Evolutionary conservation across 192 early-diverging fungal species (phyloP), one percentile per base, ranked within the genome.

Genomic region (Coemansia sp.): DNA sequence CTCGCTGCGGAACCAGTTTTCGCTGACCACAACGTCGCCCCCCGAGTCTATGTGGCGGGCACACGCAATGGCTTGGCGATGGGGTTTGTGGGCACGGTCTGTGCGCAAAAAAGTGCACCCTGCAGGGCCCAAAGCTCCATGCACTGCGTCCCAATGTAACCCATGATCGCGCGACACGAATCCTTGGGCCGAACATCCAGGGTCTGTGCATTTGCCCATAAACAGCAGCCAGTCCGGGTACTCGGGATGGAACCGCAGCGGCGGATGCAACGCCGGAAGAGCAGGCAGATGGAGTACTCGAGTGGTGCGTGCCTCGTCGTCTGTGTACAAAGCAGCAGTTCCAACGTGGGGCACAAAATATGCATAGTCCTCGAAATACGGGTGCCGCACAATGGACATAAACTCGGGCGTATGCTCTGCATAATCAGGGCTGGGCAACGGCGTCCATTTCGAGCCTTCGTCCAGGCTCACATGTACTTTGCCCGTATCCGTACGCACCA

Each of bases 231-330:
- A 97, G 61, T 93, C 91, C 2, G 86, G 75, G 27, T 92, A 83
- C 1, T 88, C 83, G 12, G 93, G 91, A 64, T 99, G 95, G 84
- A 97, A 99, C 43, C 86, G 85, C 52, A 93, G 56, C 22, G 87
- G 74, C 22, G 80, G 79, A 19, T 83, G 74, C n/a, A 83, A 76
- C 14, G 92, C 62, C 6, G 92, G 92, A n/a, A 59, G 14, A 16
- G 76, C 59, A 5, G 91, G 91, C 8, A 86, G 61, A 6, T 79
- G 72, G 27, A 97, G 48, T 16, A 59, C 17, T 11, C 85, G 80
- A 61, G 87, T 84, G 16, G 84, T 86, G 37, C 69, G 69, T 8
- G 83, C 88, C 19, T 74, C 72, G 58, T 94, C 89, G 14, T 74
- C 83, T 0, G 89, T 91, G 38, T 85, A 77, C 48, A 86, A 75